Base-by-base conservation (phyloP, 2,329 filamentous ascomycete species). In the Aspergillus oerlinghausenensis region DNA sequence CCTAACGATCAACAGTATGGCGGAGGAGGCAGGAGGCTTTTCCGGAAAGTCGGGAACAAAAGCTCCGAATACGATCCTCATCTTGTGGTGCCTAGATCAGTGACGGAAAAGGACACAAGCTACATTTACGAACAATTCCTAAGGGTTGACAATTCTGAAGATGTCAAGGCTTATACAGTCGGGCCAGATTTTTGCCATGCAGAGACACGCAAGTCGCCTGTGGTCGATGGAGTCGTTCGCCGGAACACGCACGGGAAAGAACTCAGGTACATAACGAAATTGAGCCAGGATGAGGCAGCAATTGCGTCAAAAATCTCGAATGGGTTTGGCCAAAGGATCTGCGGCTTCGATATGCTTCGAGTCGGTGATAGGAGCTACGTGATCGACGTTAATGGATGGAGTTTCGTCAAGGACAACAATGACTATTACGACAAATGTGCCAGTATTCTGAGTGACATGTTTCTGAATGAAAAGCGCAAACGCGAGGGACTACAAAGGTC, bases 321-420 rank as follows among this genome's bases (percentile, higher is more conserved):
- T 48, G 89, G 91, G 0, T 99, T 99, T 73, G 94, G 93, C 0
- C 94, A 99, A 73, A 83, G 91, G 54, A 92, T 99, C 2, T 99
- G 94, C 70, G 94, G 94, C 0, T 99, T 99, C 67, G 94, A 99
- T 71, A 81, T 99, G 58, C 80, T 99, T 55, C 87, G 95, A 28
- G 91, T 92, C 11, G 87, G 86, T 51, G 90, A 92, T 17, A 90
- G 90, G 72, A 97, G 93, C 71, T 99, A 91, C 75, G 94, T 99
- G 50, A 99, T 99, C 64, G 94, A 99, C 67, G 94, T 99, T 65
- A 99, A 99, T 72, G 94, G 94, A 11, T 99, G 95, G 95, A 97
- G 93, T 70, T 99, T 99, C 68, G 94, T 99, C 73, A 99, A 99
- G 73, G 95, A 99, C 73, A 99, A 99, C 67, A 93, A 97, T 60